A percentile compares a stretch with the other conserved stretches of the same genome.
These are phyloP conservation scores for Psilocybe cyanescens DNA, from an alignment of 768 basidiomycete genomes.

Conservation along the genomic window DNA sequence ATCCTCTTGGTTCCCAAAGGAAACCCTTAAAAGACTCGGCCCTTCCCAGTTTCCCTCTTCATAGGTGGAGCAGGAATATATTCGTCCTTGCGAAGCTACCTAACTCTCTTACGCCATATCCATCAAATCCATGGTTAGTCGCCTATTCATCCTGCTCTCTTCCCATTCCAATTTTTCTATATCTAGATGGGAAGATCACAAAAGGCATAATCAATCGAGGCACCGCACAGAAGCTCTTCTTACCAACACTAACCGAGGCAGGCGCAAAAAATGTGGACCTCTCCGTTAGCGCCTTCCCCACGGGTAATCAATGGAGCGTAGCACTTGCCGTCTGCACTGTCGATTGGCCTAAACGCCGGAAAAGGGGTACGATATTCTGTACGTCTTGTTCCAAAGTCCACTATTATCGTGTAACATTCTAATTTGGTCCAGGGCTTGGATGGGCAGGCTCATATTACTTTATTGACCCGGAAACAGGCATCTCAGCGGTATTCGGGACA, in stretches of 20 bases:
- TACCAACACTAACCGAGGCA: slow-evolving; percentile 14
- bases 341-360: slow-evolving; percentile 25
- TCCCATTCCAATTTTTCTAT: background rate
- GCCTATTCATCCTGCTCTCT: background rate
- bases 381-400: background rate
- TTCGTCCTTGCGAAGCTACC: slow-evolving; percentile 31
- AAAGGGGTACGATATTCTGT: slow-evolving; percentile 33
- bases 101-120: slow-evolving; percentile 34
- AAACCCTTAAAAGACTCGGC: background rate
- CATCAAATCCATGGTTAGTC: slow-evolving; percentile 30
- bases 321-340: slow-evolving; percentile 25
- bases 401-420: background rate
- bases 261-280: slow-evolving; percentile 7
- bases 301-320: slow-evolving; percentile 20
- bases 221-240: slow-evolving; percentile 22
- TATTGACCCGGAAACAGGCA: slow-evolving; percentile 35
- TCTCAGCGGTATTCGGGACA: slow-evolving; percentile 35
- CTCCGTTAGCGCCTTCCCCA: background rate
- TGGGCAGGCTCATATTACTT: slow-evolving; percentile 35
- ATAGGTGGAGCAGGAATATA: slow-evolving; percentile 34
- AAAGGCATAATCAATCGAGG: slow-evolving; percentile 23
- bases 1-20: background rate
- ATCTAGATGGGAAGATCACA: slow-evolving; percentile 6
- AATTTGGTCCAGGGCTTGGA: slow-evolving; percentile 31
- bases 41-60: slow-evolving; percentile 2